Conservation (phyloP, 139 green algal genomes). For the Volvox africanus region DNA sequence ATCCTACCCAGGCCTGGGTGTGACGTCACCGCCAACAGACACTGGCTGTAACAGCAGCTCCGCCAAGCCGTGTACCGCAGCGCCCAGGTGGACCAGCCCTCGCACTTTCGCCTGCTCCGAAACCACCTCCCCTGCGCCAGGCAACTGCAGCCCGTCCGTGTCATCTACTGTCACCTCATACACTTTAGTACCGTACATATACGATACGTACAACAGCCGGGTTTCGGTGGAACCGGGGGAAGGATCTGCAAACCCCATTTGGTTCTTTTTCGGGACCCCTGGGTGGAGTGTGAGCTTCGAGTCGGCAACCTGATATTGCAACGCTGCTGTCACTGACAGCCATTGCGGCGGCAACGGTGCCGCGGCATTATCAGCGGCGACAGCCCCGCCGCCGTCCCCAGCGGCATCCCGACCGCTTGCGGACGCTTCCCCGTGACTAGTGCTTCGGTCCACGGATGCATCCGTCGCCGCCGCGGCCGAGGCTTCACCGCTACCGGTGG, state of each 20-base stretch:
- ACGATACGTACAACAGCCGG: constrained; percentile 64
- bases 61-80: neutral
- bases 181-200: constrained; percentile 46
- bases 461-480: neutral
- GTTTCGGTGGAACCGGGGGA: neutral
- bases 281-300: constrained; percentile 57
- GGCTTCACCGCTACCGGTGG: neutral
- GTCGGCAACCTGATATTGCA: constrained; percentile 73
- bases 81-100: constrained; percentile 34
- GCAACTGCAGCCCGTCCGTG: constrained; percentile 51
- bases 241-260: constrained; percentile 76
- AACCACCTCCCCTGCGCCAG: constrained; percentile 34
- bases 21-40: neutral
- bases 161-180: constrained; percentile 60
- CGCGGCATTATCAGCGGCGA: neutral
- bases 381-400: neutral
- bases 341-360: constrained; percentile 47
- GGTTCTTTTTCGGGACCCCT: constrained; percentile 62
- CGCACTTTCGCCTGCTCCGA: neutral
- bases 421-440: neutral
- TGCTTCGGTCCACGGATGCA: neutral
- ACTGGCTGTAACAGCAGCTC: constrained; percentile 26
- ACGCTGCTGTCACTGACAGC: constrained; percentile 62
- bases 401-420: neutral
- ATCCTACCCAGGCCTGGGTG: neutral